A percentile compares a stretch with the other conserved stretches of the same genome.
Evolutionary conservation across 805 yeast species (phyloP).

Genomic region (Metschnikowia lunata): DNA sequence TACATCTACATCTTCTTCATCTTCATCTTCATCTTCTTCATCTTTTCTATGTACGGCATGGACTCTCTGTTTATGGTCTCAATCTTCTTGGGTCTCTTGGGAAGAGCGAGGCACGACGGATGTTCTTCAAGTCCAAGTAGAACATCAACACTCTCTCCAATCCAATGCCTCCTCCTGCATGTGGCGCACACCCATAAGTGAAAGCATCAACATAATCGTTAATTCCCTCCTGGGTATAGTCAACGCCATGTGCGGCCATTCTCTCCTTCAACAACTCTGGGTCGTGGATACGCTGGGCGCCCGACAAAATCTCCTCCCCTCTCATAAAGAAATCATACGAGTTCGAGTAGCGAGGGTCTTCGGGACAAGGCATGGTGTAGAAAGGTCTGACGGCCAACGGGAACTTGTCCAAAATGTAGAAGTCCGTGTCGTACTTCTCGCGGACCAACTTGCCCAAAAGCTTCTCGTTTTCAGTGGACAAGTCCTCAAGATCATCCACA

Average conservation of each 20-base stretch:
- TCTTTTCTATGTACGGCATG: too few relatives aligned
- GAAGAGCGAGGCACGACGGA: slow-evolving; percentile 97
- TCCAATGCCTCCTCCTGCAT: slow-evolving; percentile 99
- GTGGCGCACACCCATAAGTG: slow-evolving; percentile 95
- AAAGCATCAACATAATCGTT: slow-evolving; percentile 91
- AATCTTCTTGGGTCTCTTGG: slow-evolving; percentile 97
- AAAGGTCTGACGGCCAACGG: slow-evolving; percentile 96
- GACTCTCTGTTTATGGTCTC: slow-evolving; percentile 65
- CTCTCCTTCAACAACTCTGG: slow-evolving; percentile 76
- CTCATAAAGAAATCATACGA: slow-evolving; percentile 99
- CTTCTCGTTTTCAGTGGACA: slow-evolving; percentile 92
- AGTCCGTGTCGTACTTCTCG: slow-evolving; percentile 94
- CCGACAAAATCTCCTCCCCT: slow-evolving; percentile 98
- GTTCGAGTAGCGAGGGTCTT: slow-evolving; percentile 88
- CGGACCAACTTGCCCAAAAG: slow-evolving; percentile 85
- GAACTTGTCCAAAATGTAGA: slow-evolving; percentile 96
- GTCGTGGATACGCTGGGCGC: slow-evolving; percentile 99
- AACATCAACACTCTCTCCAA: slow-evolving; percentile 98
- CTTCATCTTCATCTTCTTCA: too few relatives aligned
- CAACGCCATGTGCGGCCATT: slow-evolving; percentile 77
- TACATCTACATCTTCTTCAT: too few relatives aligned
- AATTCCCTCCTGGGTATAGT: slow-evolving; percentile 76
- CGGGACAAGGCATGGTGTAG: slow-evolving; percentile 98
- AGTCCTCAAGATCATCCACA: slow-evolving; percentile 83
- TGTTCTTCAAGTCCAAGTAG: slow-evolving; percentile 93